Evolutionary conservation across 306 rosid genomes (phyloP), one percentile per base, ranked within the genome.

Genomic region (Malus asiatica): DNA sequence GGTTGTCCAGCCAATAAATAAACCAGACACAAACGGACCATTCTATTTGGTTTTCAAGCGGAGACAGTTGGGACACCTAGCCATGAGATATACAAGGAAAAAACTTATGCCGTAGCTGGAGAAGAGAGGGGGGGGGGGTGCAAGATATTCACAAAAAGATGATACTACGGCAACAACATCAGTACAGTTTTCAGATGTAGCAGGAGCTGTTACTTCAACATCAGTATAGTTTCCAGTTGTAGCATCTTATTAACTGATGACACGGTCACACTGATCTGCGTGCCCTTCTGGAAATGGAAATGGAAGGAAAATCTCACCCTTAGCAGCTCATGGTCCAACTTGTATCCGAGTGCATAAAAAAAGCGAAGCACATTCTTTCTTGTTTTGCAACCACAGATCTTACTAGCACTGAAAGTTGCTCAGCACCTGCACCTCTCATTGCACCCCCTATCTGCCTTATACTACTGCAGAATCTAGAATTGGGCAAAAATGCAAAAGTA

Each of bases 391-490:
- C 92, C 90, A 93, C 84, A 23, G 89, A 80, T 84, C 97, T 90
- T 70, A 95, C 97, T 66, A 95, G 84, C 83, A 89, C 97, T 9
- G 99, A 89, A 59, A 95, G 84, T 86, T 95, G 97, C 46, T 92
- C 99, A 15, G 97, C 97, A 72, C 99, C 99, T 42, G 97, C 91
- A 82, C 99, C 97, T 84, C 99, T 89, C 90, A 90, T 92, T 76
- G 97, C 88, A 70, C 97, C 97, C 52, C 99, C 97, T 52, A 95
- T 65, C 74, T 92, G 95, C 82, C 85, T 90, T 74, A 92, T 96
- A 5, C 89, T 92, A 97, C 97, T 89, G 81, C 78, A 76, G 52
- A 71, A 57, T 23, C 77, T 13, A 79, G 44, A 45, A 45, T 70
- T 67, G 11, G 13, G 25, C 12, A 22, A 74, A n/a, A 23, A 45